Evolutionary conservation across 1,139 yeast genomes (phyloP), one percentile per base, ranked within the genome.

Genomic region (Blastobotrys elegans): DNA sequence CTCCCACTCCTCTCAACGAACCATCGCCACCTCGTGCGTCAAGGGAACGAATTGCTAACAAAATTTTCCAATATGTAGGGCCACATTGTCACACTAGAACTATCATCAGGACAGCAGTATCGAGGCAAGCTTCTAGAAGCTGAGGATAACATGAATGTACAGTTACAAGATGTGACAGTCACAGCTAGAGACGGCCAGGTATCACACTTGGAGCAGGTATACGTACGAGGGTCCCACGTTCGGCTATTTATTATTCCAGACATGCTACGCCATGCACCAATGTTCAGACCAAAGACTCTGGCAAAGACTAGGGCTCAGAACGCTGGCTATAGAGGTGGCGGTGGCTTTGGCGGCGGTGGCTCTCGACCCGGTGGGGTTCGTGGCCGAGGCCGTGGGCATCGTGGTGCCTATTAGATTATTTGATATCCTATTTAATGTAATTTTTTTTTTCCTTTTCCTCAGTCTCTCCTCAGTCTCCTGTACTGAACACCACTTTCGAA

Each of bases 61-160:
- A 3, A 13, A 30, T 17, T 24, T n/a, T n/a, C n/a, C n/a, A n/a
- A n/a, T n/a, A n/a, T n/a, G n/a, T 77, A 83, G 72, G 97, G 97
- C 40, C 98, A 92, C 62, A 72, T 82, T 17, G 82, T 92, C 27
- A 80, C 95, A 1, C 68, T 90, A 24, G 98, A 92, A 65, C 76
- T 92, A 47, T 78, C 80, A 24, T 82, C 92, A 1, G 97, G 97
- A 1, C 92, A 85, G 57, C 79, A 85, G 0, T 90, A 90, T 63
- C 75, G 95, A 37, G 97, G 97, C 1, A 88, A 84, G 63, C 74
- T 92, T 39, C 67, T 84, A 11, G 95, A 85, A 60, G 72, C 75
- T 16, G 92, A 82, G 67, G 98, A 92, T 62, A 90, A 84, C 64
- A 92, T 92, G 98, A 92, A 92, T 63, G 79, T 90, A 22, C 95